Evolutionary conservation across 2,329 filamentous ascomycete genomes (phyloP).

Genomic region (Canariomyces notabilis): DNA sequence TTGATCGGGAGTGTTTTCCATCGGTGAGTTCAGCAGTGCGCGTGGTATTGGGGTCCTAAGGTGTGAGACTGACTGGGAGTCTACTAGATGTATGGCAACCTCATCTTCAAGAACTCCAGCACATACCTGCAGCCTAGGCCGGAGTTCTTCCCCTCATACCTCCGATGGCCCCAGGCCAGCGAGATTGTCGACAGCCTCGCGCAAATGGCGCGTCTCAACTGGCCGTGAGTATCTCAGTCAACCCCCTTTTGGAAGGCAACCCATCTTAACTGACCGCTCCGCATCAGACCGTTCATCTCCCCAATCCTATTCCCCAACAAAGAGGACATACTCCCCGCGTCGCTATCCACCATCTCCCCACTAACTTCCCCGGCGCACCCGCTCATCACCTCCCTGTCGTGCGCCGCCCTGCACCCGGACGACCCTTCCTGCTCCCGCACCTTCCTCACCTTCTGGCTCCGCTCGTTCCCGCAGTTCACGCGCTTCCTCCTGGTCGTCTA

Average conservation of each 20-base stretch:
- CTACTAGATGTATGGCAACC: conserved; percentile 37
- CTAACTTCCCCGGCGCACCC: conserved; percentile 83
- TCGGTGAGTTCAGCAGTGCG: conserved; percentile 38
- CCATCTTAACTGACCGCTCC: neutral
- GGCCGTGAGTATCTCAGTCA: conserved; percentile 60
- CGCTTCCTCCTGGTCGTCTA: conserved; percentile 75
- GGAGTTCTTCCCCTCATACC: conserved; percentile 56
- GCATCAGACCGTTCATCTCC: conserved; percentile 69
- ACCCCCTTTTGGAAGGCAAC: neutral
- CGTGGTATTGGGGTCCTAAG: neutral
- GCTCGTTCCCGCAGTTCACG: conserved; percentile 71
- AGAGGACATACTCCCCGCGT: conserved; percentile 57
- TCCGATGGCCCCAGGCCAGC: conserved; percentile 70
- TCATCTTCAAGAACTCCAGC: conserved; percentile 65
- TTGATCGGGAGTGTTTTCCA: conserved; percentile 70
- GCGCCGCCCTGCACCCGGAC: conserved; percentile 79
- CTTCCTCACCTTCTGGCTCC: conserved; percentile 81
- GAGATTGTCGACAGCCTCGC: conserved; percentile 77
- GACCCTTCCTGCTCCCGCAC: conserved; percentile 86
- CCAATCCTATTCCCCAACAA: conserved; percentile 79
- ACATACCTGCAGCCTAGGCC: conserved; percentile 75
- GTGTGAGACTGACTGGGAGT: neutral
- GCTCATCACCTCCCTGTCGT: conserved; percentile 77
- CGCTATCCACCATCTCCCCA: conserved; percentile 65
- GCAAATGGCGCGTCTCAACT: conserved; percentile 73